A percentile compares a stretch with the other conserved stretches of the same genome.
These are phyloP conservation scores for Rubia occidens DNA, from an alignment of 305 asterid species.

Conservation along the genomic window DNA sequence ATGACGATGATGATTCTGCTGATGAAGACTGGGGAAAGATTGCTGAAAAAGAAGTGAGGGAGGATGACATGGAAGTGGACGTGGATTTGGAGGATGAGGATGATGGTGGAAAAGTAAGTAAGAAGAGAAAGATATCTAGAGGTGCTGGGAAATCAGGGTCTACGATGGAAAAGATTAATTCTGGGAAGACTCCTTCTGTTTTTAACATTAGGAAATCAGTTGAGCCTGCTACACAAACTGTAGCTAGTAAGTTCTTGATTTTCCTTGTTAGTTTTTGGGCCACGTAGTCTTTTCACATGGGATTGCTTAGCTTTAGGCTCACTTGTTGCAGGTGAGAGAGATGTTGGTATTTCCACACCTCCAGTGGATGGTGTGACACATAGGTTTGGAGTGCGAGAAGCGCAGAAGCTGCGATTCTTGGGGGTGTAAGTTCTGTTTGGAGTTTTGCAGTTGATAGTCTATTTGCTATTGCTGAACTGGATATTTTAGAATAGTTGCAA, in stretches of 20 bases:
- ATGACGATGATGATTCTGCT: conserved; percentile 35
- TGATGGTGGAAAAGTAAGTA: conserved; percentile 22
- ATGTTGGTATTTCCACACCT: conserved; percentile 28
- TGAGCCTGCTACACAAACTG: conserved; percentile 25
- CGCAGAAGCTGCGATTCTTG: conserved; percentile 64
- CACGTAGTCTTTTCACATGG: background rate
- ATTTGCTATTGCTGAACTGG: background rate
- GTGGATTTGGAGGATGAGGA: conserved; percentile 54
- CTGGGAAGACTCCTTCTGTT: conserved; percentile 25
- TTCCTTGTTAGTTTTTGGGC: background rate
- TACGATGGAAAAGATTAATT: conserved; percentile 41
- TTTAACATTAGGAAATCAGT: conserved; percentile 24
- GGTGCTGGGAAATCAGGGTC: conserved; percentile 28
- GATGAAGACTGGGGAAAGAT: conserved; percentile 65
- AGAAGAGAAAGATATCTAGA: conserved; percentile 41
- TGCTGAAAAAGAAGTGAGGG: conserved; percentile 37
- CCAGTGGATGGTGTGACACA: conserved; percentile 44
- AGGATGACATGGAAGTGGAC: conserved; percentile 37
- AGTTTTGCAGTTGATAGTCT: conserved; percentile 2
- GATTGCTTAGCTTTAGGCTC: background rate
- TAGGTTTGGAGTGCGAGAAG: conserved; percentile 59
- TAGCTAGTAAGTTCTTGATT: conserved; percentile 42
- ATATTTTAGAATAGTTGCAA: background rate
- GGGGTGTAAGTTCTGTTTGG: conserved; percentile 48
- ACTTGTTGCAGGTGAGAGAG: conserved; percentile 45